Conservation (phyloP, 371 early-diverging fungal species). For the Dichotomocladium elegans region DNA sequence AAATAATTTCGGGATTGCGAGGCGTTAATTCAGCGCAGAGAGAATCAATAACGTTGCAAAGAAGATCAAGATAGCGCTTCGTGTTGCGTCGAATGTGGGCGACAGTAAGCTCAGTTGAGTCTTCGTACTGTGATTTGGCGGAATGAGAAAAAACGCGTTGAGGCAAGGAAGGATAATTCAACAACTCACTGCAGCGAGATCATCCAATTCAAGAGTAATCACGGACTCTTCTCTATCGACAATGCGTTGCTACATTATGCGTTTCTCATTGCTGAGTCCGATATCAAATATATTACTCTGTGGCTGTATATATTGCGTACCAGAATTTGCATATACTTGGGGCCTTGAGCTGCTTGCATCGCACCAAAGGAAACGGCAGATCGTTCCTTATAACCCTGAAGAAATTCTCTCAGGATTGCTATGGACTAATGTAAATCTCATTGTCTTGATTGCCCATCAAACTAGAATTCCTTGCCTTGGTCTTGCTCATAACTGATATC, state of each 20-base stretch:
- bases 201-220: constrained; percentile 58
- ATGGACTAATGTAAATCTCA: neutral
- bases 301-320: constrained; percentile 17
- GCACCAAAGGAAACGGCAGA: constrained; percentile 3
- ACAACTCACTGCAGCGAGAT: constrained; percentile 48
- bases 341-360: constrained; percentile 24
- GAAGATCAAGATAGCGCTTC: constrained; percentile 79
- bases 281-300: neutral
- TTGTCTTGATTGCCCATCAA: neutral
- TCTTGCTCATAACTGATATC: constrained; percentile 35
- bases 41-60: constrained; percentile 62
- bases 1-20: constrained; percentile 54
- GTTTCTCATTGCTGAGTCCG: neutral
- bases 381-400: constrained; percentile 22
- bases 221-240: constrained; percentile 56
- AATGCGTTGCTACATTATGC: constrained; percentile 48
- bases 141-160: neutral
- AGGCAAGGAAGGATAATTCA: neutral
- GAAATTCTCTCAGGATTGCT: constrained; percentile 25
- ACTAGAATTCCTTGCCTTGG: constrained; percentile 15
- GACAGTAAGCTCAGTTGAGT: constrained; percentile 32
- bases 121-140: too few species aligned
- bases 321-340: constrained; percentile 32
- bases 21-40: constrained; percentile 56
- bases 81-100: constrained; percentile 78